Base-by-base conservation (phyloP, 2,329 filamentous ascomycete species). In the Diplocarpon mali region DNA sequence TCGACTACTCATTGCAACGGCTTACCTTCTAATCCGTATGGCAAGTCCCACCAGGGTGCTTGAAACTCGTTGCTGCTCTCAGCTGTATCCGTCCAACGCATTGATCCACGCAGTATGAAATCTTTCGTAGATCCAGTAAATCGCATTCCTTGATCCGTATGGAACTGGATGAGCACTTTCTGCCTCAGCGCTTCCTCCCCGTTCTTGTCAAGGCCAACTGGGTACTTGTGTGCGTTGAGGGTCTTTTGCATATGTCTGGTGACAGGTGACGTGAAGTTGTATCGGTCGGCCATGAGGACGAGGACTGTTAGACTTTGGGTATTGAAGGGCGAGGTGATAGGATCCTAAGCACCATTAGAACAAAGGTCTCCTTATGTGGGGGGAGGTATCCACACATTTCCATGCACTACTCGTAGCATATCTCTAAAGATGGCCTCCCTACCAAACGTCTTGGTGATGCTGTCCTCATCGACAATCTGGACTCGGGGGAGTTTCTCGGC, bases 261-360 rank as follows among this genome's bases (percentile, higher is more conserved):
- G 1, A 86, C 69, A 10, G 68, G 60, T 2, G 67, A 60, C 2
- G 77, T 64, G 48, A 80, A 82, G 63, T 83, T 80, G 62, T 86
- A 88, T 36, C 81, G 75, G 61, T 88, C 84, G 9, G 83, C 81
- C 45, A 85, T 72, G 41, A 86, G 72, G 34, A 80, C 77, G 34
- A 88, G 65, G 1, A 80, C 82, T 12, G 78, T 75, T 10, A 84
- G 67, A 52, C 82, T 82, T 6, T 54, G 55, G 20, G 73, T 64
- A 51, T 85, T 70, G 13, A 72, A 73, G 15, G 72, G 67, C 1
- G 58, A 62, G 2, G 61, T 63, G 9, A 45, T 20, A 34, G 53
- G 54, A 13, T 52, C 53, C 55, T 57, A 24, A 17, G 34, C 7
- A 10, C 15, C 7, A 32, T 29, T 24, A n/a, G 9, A 32, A 35